Evolutionary conservation across 129 eudicot species (phyloP), one percentile per base, ranked within the genome.

Genomic region (Flaveria trinervia): DNA sequence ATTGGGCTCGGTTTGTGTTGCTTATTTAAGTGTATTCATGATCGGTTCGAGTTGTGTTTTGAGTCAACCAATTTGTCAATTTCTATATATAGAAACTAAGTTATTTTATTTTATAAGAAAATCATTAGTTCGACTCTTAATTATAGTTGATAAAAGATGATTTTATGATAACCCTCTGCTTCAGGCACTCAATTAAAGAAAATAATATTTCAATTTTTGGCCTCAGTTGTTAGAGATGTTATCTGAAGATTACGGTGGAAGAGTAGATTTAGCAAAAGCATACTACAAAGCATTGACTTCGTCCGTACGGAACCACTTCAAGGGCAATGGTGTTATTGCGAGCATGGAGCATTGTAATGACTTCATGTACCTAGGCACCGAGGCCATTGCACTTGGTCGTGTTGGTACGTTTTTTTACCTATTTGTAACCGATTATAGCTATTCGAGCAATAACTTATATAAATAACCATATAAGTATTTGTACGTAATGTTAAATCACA

Each of bases 261-360:
- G 97, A 73, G 96, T 90, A 66, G 97, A 90, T 26, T 80, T 93
- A 2, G 98, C 98, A 22, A 88, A 93, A 68, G 88, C 88, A 73
- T 93, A 93, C 72, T 93, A 72, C 84, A 90, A 85, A 72, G 98
- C 98, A 9, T 64, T 93, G 66, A 86, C 98, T 3, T 74, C 80
- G 8, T 93, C 98, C 0, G 88, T 90, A 18, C 86, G 69, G 75
- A 88, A 87, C 20, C 97, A 93, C 62, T 93, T 93, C 79, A 90
- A 90, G 68, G 98, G 97, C 11, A 93, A 90, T 52, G 97, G 96
- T 2, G 97, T 90, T 25, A 90, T 93, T 30, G 98, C 98, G 1
- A 93, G 98, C 78, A 93, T 93, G 98, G 92, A 93, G 65, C 98
- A 93, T 61, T 90, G 98, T 83, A 93, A 93, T 30, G 98, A 93